These are phyloP conservation scores for Kondoa malvinella DNA, from an alignment of 768 basidiomycete genomes.

Conservation along the genomic window DNA sequence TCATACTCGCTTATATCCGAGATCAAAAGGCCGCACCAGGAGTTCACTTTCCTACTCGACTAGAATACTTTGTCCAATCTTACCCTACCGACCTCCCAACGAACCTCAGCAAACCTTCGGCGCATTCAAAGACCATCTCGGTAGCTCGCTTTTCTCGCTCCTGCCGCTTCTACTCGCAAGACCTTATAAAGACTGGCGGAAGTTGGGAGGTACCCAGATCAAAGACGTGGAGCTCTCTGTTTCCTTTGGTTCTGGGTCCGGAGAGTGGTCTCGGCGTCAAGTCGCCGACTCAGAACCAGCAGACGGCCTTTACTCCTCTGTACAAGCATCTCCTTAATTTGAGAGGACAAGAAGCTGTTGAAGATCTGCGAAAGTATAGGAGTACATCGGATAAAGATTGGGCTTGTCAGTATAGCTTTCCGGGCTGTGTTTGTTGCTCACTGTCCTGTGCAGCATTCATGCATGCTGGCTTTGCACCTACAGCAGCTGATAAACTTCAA, in stretches of 20 bases:
- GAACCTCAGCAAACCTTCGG: constrained; percentile 39
- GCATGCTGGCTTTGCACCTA: constrained; percentile 41
- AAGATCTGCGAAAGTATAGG: constrained; percentile 17
- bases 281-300: background rate
- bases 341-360: constrained; percentile 22
- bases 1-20: constrained; percentile 76
- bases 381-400: constrained; percentile 1
- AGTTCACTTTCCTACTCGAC: constrained; percentile 53
- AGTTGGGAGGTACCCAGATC: constrained; percentile 38
- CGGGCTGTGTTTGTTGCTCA: background rate
- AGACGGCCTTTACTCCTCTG: constrained; percentile 16
- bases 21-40: constrained; percentile 45
- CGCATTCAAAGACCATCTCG: constrained; percentile 49
- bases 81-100: constrained; percentile 65
- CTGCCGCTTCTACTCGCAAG: constrained; percentile 71
- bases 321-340: constrained; percentile 28
- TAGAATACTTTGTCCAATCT: constrained; percentile 77
- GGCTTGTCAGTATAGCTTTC: constrained; percentile 33
- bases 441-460: constrained; percentile 55
- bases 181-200: constrained; percentile 52
- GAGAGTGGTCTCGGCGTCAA: background rate
- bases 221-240: constrained; percentile 21
- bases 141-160: constrained; percentile 61
- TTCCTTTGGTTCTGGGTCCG: constrained; percentile 1
- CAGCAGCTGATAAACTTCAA: constrained; percentile 53